Evolutionary conservation across 768 basidiomycete genomes (phyloP).

Genomic region (Suillus luteus): DNA sequence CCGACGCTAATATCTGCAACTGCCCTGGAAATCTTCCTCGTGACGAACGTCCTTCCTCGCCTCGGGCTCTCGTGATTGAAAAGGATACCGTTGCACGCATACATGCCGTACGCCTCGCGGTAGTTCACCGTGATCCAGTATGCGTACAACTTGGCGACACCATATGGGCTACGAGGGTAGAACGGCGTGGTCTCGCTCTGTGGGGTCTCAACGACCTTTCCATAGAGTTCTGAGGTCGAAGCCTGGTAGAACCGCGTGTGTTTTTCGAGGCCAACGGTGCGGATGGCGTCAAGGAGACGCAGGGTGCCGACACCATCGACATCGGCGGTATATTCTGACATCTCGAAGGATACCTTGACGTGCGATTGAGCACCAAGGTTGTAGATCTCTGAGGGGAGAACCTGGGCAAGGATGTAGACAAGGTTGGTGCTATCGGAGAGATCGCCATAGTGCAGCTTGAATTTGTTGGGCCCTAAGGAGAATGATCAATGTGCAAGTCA

Average conservation of each 20-base stretch:
- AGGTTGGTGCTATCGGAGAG: slow-evolving; percentile 96
- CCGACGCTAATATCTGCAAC: slow-evolving; percentile 90
- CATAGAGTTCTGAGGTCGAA: slow-evolving; percentile 95
- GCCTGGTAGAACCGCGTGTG: slow-evolving; percentile 97
- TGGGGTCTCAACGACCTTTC: slow-evolving; percentile 93
- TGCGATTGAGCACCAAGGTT: slow-evolving; percentile 98
- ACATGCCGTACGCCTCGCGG: slow-evolving; percentile 95
- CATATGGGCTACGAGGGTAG: slow-evolving; percentile 97
- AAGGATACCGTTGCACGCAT: slow-evolving; percentile 93
- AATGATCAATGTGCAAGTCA: slow-evolving; percentile 3
- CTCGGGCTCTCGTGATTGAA: slow-evolving; percentile 99
- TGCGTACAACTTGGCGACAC: slow-evolving; percentile 91
- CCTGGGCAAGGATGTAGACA: slow-evolving; percentile 93
- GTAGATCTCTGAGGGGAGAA: slow-evolving; percentile 95
- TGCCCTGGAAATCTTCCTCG: slow-evolving; percentile 90
- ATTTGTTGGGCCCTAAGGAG: slow-evolving; percentile 63
- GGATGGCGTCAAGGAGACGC: slow-evolving; percentile 92
- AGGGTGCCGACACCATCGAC: slow-evolving; percentile 95
- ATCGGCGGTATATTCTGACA: slow-evolving; percentile 99
- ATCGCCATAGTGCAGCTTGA: slow-evolving; percentile 90
- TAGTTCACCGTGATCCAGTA: slow-evolving; percentile 93
- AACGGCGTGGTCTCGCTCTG: slow-evolving; percentile 97
- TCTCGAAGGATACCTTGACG: slow-evolving; percentile 99
- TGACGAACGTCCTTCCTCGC: slow-evolving; percentile 93
- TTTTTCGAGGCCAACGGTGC: slow-evolving; percentile 92